Evolutionary conservation across 2,329 filamentous ascomycete genomes (phyloP).

Genomic region (Colletotrichum kahawae): DNA sequence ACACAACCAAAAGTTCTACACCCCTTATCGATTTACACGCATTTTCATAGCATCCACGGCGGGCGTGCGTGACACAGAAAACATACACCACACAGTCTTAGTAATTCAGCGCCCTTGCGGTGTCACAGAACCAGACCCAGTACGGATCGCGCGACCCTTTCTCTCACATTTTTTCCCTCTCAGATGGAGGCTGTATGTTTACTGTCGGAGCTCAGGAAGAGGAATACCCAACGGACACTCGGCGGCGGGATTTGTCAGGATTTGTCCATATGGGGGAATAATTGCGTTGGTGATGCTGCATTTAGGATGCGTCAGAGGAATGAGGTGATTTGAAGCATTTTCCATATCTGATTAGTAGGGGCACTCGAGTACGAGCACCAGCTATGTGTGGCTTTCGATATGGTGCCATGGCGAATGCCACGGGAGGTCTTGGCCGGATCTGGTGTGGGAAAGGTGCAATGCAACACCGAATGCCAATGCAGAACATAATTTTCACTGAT

Average conservation of each 20-base stretch:
- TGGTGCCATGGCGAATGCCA: slow-evolving; percentile 11
- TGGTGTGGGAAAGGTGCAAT: neutral
- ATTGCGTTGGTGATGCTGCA: neutral
- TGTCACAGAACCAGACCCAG: neutral
- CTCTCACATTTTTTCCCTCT: neutral
- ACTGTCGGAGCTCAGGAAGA: slow-evolving; percentile 3
- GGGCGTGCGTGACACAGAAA: neutral
- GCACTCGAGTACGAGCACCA: neutral
- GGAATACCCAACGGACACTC: slow-evolving; percentile 17
- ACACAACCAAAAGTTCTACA: neutral
- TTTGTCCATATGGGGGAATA: slow-evolving; percentile 7
- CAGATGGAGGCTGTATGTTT: slow-evolving; percentile 12
- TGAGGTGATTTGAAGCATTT: slow-evolving; percentile 8
- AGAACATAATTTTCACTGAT: neutral
- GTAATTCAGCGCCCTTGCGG: neutral
- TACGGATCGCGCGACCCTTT: neutral
- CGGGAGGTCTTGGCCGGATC: neutral
- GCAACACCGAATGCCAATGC: neutral
- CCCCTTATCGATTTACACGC: neutral
- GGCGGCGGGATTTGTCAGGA: slow-evolving; percentile 10
- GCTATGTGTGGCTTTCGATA: slow-evolving; percentile 8
- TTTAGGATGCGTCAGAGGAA: slow-evolving; percentile 9
- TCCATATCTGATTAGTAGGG: neutral
- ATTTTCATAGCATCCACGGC: slow-evolving; percentile 8
- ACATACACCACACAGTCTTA: neutral